Evolutionary conservation across 768 basidiomycete genomes (phyloP).

Genomic region (Termitomyces sp.): DNA sequence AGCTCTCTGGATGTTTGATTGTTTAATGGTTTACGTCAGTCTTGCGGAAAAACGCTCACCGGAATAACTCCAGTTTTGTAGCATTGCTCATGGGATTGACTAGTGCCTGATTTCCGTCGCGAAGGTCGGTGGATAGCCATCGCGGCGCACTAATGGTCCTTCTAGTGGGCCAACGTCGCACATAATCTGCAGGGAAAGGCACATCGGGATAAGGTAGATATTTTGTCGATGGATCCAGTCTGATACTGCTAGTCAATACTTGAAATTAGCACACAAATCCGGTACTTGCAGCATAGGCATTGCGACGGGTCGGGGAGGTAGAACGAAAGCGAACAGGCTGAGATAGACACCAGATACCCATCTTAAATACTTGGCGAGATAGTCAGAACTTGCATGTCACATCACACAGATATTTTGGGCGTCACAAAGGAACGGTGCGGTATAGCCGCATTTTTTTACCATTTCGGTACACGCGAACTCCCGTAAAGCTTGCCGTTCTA

Average conservation of each 20-base stretch:
- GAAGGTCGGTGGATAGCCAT: slow-evolving; percentile 79
- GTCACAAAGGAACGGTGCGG: background rate
- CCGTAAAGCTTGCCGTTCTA: too few species aligned
- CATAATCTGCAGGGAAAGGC: slow-evolving; percentile 36
- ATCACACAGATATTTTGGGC: background rate
- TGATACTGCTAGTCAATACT: slow-evolving; percentile 17
- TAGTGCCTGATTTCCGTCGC: slow-evolving; percentile 81
- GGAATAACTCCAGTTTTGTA: slow-evolving; percentile 48
- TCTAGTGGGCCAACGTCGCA: slow-evolving; percentile 69
- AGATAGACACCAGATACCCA: background rate
- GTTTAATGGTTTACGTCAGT: slow-evolving; percentile 28
- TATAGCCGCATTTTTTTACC: background rate
- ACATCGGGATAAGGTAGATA: slow-evolving; percentile 68
- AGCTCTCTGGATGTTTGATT: slow-evolving; percentile 55
- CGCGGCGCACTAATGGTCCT: slow-evolving; percentile 57
- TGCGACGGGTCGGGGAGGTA: background rate
- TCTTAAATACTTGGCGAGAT: background rate
- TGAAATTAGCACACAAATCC: background rate
- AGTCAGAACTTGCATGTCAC: background rate
- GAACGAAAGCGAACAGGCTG: background rate
- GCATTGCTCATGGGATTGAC: slow-evolving; percentile 80
- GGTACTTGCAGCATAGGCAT: background rate
- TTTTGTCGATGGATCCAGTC: slow-evolving; percentile 61
- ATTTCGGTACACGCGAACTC: background rate
- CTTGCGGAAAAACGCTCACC: slow-evolving; percentile 15